Conservation (phyloP, 2,329 filamentous ascomycete genomes). For the Akanthomyces uredinophilus region DNA sequence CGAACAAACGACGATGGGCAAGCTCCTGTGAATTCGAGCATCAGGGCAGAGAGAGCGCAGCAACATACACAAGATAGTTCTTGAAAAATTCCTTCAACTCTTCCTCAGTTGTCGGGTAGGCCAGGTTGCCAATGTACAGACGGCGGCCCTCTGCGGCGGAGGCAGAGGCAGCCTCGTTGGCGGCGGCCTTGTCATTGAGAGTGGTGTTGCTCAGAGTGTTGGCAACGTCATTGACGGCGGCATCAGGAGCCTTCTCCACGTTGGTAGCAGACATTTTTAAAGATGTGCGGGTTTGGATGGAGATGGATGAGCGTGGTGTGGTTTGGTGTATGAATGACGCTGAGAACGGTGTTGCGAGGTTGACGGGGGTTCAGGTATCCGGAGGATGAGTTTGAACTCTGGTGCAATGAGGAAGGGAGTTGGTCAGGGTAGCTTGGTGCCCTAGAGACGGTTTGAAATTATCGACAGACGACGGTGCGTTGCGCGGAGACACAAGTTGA, state of each 20-base stretch:
- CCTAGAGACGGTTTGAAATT: constrained; percentile 58
- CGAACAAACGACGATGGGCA: neutral
- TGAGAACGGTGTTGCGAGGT: constrained; percentile 41
- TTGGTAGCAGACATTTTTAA: constrained; percentile 74
- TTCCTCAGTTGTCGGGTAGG: constrained; percentile 99
- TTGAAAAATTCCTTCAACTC: constrained; percentile 99
- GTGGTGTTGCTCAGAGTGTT: constrained; percentile 67
- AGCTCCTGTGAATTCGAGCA: neutral
- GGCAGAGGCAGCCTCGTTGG: constrained; percentile 88
- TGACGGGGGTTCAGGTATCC: constrained; percentile 27
- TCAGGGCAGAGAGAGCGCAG: neutral
- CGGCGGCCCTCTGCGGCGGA: constrained; percentile 98
- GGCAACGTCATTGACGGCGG: constrained; percentile 73
- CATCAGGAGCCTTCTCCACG: constrained; percentile 59
- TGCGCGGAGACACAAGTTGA: constrained; percentile 43
- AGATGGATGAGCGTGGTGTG: constrained; percentile 37
- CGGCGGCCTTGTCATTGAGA: constrained; percentile 55
- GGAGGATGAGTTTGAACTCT: constrained; percentile 53
- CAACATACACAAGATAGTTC: constrained; percentile 94
- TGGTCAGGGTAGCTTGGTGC: constrained; percentile 81
- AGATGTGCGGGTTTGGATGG: constrained; percentile 30
- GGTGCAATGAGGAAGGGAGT: constrained; percentile 57
- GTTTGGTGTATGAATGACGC: constrained; percentile 45
- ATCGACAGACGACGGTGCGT: constrained; percentile 42
- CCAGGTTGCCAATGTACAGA: constrained; percentile 99